These are phyloP conservation scores for Suillus subluteus DNA, from an alignment of 768 basidiomycete species.

Conservation along the genomic window DNA sequence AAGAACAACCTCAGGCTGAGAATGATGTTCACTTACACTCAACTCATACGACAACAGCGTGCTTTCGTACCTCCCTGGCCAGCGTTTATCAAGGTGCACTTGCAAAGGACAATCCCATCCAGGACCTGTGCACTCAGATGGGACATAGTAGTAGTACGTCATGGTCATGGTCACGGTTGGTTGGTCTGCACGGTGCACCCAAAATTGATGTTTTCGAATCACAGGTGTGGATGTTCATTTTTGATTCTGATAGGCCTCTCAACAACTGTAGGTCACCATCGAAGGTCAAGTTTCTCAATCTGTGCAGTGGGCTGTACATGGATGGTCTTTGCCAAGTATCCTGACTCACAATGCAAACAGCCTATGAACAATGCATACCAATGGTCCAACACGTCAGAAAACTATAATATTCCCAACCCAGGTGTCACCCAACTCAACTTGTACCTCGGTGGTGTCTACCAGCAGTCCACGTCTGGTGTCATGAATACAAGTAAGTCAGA, in stretches of 20 bases:
- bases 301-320: conserved; percentile 75
- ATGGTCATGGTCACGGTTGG: no score
- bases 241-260: conserved; percentile 4
- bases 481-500: conserved; percentile 55
- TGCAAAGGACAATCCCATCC: conserved; percentile 87
- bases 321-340: background rate
- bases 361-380: conserved; percentile 77
- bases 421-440: conserved; percentile 58
- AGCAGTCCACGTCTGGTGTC: conserved; percentile 81
- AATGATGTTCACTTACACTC: no score
- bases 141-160: no score
- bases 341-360: conserved; percentile 36
- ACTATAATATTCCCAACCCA: conserved; percentile 57
- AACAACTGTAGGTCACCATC: conserved; percentile 37
- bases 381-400: conserved; percentile 69
- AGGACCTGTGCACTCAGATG: conserved; percentile 78
- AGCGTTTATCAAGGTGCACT: conserved; percentile 86
- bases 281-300: conserved; percentile 79
- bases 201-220: conserved; percentile 94
- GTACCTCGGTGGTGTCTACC: conserved; percentile 77
- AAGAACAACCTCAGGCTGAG: background rate
- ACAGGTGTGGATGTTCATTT: conserved; percentile 45
- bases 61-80: conserved; percentile 87
- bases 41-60: conserved; percentile 53
- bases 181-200: conserved; percentile 77